Evolutionary conservation across 345 rosid species (phyloP), one percentile per base, ranked within the genome.

Genomic region (Acer yangbiense): DNA sequence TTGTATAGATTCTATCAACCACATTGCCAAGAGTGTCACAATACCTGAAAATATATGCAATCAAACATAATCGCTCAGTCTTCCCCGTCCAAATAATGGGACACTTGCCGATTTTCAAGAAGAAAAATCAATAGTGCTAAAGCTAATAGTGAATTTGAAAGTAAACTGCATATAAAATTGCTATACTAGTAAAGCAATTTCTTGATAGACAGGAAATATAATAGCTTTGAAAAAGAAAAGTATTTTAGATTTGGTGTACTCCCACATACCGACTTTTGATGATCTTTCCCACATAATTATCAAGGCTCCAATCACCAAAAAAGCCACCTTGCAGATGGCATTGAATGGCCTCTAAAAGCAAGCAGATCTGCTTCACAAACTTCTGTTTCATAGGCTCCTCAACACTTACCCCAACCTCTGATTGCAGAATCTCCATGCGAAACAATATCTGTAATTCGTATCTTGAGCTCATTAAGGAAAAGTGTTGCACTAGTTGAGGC

Each of bases 301-400:
- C 90, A 75, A 96, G 91, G 85, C 90, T 94, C 99, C 98, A 94
- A 72, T 94, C 97, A 63, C 95, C 94, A 72, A 96, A 96, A 86
- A 94, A 94, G 61, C 94, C 98, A 64, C 97, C 95, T 68, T 91
- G 90, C 61, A 94, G 87, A 79, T 89, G 91, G 77, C 93, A 92
- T 67, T 89, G 98, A 54, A 94, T 87, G 76, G 86, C 83, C 84
- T 94, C 98, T 62, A 96, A 76, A 61, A 91, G 85, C 70, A 73
- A 77, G 90, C 98, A 90, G 69, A 96, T 92, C 66, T 96, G 92
- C 85, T 88, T 92, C 27, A 90, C 90, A 79, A 92, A 92, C 84
- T 90, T 96, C 79, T 87, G 90, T 72, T 84, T 92, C 77, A 66
- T 64, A 63, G 87, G 76, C 77, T 89, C 90, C 78, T 78, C 85